Evolutionary conservation across 371 early-diverging fungal genomes (phyloP).

Genomic region (Zancudomyces culisetae): DNA sequence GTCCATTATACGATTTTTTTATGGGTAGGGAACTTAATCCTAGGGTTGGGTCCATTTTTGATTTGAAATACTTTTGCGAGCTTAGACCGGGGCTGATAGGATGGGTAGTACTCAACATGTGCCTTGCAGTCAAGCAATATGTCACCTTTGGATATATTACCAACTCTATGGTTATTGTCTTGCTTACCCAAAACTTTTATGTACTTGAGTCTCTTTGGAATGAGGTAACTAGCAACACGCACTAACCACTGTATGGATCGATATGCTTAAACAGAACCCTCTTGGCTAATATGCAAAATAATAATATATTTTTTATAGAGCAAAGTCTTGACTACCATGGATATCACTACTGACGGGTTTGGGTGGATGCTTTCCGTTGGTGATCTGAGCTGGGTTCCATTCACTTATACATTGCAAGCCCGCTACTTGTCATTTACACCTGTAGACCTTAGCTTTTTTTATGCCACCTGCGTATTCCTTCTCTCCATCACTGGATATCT

Average conservation of each 20-base stretch:
- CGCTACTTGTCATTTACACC: slow-evolving; percentile 62
- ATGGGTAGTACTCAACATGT: slow-evolving; percentile 60
- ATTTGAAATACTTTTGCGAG: slow-evolving; percentile 84
- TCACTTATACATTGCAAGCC: slow-evolving; percentile 73
- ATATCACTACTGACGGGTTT: slow-evolving; percentile 62
- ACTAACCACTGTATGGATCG: not conserved
- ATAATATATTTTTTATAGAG: too few relatives aligned
- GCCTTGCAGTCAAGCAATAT: slow-evolving; percentile 54
- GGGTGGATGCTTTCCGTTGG: slow-evolving; percentile 85
- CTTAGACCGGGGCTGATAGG: slow-evolving; percentile 59
- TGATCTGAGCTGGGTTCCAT: slow-evolving; percentile 76
- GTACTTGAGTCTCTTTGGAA: slow-evolving; percentile 52
- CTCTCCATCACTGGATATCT: slow-evolving; percentile 47
- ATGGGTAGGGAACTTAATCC: slow-evolving; percentile 79
- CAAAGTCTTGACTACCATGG: slow-evolving; percentile 82
- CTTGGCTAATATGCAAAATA: not conserved
- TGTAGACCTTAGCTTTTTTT: slow-evolving; percentile 22
- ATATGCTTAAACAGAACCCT: not conserved
- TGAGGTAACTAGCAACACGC: slow-evolving; percentile 22
- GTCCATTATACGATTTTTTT: slow-evolving; percentile 74
- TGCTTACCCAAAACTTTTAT: slow-evolving; percentile 63
- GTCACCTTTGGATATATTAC: slow-evolving; percentile 39
- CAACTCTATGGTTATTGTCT: slow-evolving; percentile 55
- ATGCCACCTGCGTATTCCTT: slow-evolving; percentile 27
- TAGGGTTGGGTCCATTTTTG: slow-evolving; percentile 37